Percentiles rank a stretch among this genome's conserved stretches.
Conservation (phyloP, 805 yeast genomes). For the Zygosaccharomyces lentus region DNA sequence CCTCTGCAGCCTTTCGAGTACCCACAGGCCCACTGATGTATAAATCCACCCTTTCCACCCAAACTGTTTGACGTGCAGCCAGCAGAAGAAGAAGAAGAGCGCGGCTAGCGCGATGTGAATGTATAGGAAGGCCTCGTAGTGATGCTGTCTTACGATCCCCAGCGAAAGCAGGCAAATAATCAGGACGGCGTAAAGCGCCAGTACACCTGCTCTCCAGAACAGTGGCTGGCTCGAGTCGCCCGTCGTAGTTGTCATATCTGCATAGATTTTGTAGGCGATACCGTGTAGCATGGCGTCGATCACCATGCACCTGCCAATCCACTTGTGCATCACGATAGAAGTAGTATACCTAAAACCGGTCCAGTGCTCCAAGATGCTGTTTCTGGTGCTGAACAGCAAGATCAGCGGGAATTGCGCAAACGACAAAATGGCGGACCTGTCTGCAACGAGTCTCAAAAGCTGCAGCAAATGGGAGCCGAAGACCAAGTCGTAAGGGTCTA, state of each 20-base stretch:
- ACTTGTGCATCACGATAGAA: constrained; percentile 64
- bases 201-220: constrained; percentile 43
- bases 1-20: constrained; percentile 39
- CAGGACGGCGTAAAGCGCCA: constrained; percentile 32
- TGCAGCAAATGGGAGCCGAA: constrained; percentile 16
- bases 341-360: constrained; percentile 63
- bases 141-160: constrained; percentile 33
- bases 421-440: constrained; percentile 46
- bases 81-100: constrained; percentile 42
- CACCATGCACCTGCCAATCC: constrained; percentile 42
- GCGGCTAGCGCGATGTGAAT: constrained; percentile 42
- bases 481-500: constrained; percentile 18
- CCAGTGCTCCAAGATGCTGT: constrained; percentile 55
- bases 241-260: constrained; percentile 22
- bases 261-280: constrained; percentile 37
- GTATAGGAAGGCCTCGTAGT: constrained; percentile 45
- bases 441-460: constrained; percentile 37
- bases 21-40: constrained; percentile 40
- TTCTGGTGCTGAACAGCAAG: constrained; percentile 66
- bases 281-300: constrained; percentile 40
- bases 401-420: constrained; percentile 49
- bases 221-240: constrained; percentile 8
- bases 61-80: constrained; percentile 44
- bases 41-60: constrained; percentile 43
- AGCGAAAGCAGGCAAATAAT: constrained; percentile 33